Base-by-base conservation (phyloP, 1,284 basidiomycete genomes). In the Ceratobasidium sp. region DNA sequence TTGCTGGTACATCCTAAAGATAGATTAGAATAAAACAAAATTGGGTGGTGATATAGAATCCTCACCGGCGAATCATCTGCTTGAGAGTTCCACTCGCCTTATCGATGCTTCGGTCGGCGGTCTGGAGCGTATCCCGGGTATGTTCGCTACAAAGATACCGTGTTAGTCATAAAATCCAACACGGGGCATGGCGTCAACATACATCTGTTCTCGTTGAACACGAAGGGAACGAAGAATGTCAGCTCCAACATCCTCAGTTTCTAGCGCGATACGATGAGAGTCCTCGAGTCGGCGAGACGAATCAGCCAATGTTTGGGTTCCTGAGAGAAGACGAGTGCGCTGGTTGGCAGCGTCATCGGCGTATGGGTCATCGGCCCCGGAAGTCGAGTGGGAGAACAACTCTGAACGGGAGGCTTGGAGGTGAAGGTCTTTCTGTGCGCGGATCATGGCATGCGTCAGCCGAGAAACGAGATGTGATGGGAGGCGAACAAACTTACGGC, bases 181-280 rank as follows among this genome's bases (percentile, higher is more conserved):
- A 43, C 8, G 30, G 28, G 41, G n/a, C 65, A 28, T 5, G 9
- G 41, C n/a, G n/a, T n/a, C n/a, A n/a, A 43, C 69, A 36, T 57
- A 71, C 69, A 99, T 96, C 82, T 97, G 96, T 80, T 98, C 97
- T 75, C 97, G 83, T 83, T 99, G 97, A 1, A 86, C 84, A 62
- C 95, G 83, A 75, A 99, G 84, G 78, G 93, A 95, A 77, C 90
- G 81, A 75, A 99, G 80, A 78, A 99, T 98, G 77, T 95, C 95
- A 14, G 95, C 90, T 10, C 97, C 97, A 43, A 98, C 90, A 77
- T 94, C 90, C 82, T 99, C 97, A 9, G 97, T 98, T 84, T 99
- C 96, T 30, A 99, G 83, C 6, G 97, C 97, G 55, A 99, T 88
- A 26, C 95, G 86, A 75, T 98, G 94, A 21, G 92, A 94, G 75